Conservation (phyloP, 73 alveolate genomes). For the Paramecium primaurelia region DNA sequence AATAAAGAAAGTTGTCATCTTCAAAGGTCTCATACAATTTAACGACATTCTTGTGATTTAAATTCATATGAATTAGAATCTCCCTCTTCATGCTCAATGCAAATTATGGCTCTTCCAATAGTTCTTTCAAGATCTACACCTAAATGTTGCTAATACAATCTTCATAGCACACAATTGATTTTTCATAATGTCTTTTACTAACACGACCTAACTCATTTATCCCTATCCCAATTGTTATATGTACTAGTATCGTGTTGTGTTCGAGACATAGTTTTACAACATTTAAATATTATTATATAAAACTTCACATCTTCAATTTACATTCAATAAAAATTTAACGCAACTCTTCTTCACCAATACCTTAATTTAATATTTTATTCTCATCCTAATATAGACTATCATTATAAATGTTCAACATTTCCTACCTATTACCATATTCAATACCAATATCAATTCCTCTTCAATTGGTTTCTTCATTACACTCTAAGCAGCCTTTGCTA, state of each 20-base stretch:
- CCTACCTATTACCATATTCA: neutral
- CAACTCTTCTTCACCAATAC: slow-evolving; percentile 1
- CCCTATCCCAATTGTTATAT: neutral
- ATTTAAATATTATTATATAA: neutral
- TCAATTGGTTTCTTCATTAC: neutral
- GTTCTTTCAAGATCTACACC: neutral
- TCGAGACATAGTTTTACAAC: neutral
- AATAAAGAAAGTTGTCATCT: neutral
- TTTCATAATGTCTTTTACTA: neutral
- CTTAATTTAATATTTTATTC: neutral
- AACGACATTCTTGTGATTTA: slow-evolving; percentile 41
- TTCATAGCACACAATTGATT: slow-evolving; percentile 34
- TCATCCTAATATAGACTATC: neutral
- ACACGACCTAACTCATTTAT: slow-evolving; percentile 5
- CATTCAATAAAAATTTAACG: slow-evolving; percentile 24
- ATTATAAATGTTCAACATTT: slow-evolving; percentile 33
- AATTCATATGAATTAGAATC: neutral
- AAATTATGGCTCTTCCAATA: neutral
- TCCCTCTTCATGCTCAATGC: slow-evolving; percentile 5
- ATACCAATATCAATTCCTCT: neutral
- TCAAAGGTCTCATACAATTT: slow-evolving; percentile 50
- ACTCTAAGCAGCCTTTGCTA: neutral
- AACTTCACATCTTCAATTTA: slow-evolving; percentile 34
- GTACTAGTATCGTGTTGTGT: slow-evolving; percentile 26
- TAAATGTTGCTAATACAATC: slow-evolving; percentile 20